Evolutionary conservation across 2,329 filamentous ascomycete genomes (phyloP), one percentile per base, ranked within the genome.

Genomic region (Hypoxylon sp.): DNA sequence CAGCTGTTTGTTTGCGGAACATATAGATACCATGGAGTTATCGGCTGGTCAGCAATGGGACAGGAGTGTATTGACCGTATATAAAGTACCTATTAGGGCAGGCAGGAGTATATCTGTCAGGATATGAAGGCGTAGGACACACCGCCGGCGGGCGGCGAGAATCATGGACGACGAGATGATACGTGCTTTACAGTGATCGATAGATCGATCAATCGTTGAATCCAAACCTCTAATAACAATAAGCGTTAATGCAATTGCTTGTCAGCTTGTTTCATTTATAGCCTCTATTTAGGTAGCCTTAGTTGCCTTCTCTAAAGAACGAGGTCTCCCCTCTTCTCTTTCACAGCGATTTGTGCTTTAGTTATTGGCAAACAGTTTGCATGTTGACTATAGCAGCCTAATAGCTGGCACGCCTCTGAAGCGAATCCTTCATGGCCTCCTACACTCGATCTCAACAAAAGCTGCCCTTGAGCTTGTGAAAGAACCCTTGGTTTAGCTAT

Each of bases 151-250:
- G 13, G 43, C 7, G 34, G 48, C 19, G 38, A 49, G 30, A 21
- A 34, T 21, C 34, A 51, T 38, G 62, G 56, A 61, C 41, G 63
- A 65, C 30, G 63, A 58, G 43, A 66, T 21, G 52, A 66, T 25
- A 11, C 38, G 38, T 21, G 46, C n/a, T 49, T 38, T 55, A 56
- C n/a, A 48, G 25, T 41, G 63, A 43, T 66, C 60, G 55, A 60
- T 60, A 57, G 60, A 63, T 67, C 55, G 52, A 64, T 64, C 67
- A 61, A 53, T 67, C 63, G 17, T 50, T 63, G 25, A 55, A 61
- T 57, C 36, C 38, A 58, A 48, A 66, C 53, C 21, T 49, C 28
- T 69, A 66, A 63, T 66, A 50, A 49, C 49, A 45, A 30, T 13
- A 51, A 41, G 46, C 43, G 25, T n/a, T 25, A 56, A 46, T 23